A percentile compares a stretch with the other conserved stretches of the same genome.
phyloP scores from a whole-genome alignment of 148 eudicot species.

The Gaultheria prostrata region DNA sequence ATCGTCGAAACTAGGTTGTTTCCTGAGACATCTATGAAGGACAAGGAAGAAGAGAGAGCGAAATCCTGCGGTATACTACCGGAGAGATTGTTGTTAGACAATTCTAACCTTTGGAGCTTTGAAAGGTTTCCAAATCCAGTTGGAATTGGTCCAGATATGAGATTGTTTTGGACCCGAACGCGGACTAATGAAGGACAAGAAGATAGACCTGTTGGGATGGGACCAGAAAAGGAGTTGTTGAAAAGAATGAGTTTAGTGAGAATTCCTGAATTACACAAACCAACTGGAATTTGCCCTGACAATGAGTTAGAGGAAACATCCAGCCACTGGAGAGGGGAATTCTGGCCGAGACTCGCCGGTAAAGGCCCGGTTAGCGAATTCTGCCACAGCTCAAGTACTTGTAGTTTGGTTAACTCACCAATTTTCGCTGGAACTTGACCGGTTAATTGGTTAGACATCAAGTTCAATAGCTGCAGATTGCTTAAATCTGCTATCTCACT shows the following conservation, averaged over 20 bases:
- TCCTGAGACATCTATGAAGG: conserved; percentile 71
- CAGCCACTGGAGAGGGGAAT: conserved; percentile 69
- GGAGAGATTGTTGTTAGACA: conserved; percentile 65
- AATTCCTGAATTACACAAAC: conserved; percentile 56
- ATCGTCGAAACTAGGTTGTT: conserved; percentile 65
- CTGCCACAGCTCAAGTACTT: conserved; percentile 81
- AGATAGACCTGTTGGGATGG: conserved; percentile 57
- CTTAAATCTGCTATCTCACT: conserved; percentile 44
- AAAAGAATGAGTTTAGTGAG: conserved; percentile 82
- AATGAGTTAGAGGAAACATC: conserved; percentile 85
- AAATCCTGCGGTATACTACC: conserved; percentile 74
- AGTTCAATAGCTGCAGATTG: conserved; percentile 62
- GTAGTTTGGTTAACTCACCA: conserved; percentile 41
- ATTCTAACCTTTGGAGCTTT: conserved; percentile 70
- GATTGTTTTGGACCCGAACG: conserved; percentile 77
- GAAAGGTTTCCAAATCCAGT: conserved; percentile 68
- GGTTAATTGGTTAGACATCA: conserved; percentile 62
- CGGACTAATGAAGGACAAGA: conserved; percentile 64
- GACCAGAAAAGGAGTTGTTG: conserved; percentile 72
- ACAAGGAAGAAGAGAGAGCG: conserved; percentile 56
- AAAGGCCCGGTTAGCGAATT: conserved; percentile 67
- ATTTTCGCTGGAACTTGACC: conserved; percentile 58
- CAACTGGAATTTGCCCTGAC: conserved; percentile 62
- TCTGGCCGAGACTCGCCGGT: conserved; percentile 67
- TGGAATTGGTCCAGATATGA: conserved; percentile 61